phyloP scores from a whole-genome alignment of 2,329 filamentous ascomycete genomes.

The Pseudogymnoascus sp. region DNA sequence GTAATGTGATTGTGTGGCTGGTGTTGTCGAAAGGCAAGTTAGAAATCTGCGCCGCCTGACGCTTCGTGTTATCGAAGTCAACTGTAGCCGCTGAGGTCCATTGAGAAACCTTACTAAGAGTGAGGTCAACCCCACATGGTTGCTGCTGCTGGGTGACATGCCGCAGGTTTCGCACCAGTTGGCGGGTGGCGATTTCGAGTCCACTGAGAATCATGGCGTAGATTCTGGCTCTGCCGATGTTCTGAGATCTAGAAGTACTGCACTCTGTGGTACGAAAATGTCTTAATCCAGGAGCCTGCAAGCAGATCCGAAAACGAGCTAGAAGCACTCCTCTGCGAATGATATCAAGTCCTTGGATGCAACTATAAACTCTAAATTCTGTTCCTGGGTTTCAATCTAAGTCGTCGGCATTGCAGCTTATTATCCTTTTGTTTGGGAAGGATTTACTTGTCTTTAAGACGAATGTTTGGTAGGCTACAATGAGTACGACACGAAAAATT shows the following conservation, averaged over 20 bases:
- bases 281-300: background rate
- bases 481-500: background rate
- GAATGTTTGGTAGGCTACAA: background rate
- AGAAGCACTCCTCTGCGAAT: background rate
- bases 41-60: slow-evolving; percentile 22
- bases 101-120: slow-evolving; percentile 21
- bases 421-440: background rate
- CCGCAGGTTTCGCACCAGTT: slow-evolving; percentile 20
- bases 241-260: background rate
- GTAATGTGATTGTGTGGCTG: slow-evolving; percentile 18
- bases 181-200: slow-evolving; percentile 17
- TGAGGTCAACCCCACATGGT: slow-evolving; percentile 30
- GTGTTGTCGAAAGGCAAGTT: slow-evolving; percentile 9
- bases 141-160: slow-evolving; percentile 23
- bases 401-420: background rate
- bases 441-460: background rate
- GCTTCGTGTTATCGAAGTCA: slow-evolving; percentile 27
- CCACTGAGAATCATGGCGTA: slow-evolving; percentile 13
- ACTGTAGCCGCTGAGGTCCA: slow-evolving; percentile 28
- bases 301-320: background rate
- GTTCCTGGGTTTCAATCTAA: background rate
- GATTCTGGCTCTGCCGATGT: background rate
- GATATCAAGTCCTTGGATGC: background rate
- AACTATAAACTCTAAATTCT: background rate
- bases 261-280: background rate